Evolutionary conservation across 441 rosid species (phyloP).

Genomic region (Croton laevigatus): DNA sequence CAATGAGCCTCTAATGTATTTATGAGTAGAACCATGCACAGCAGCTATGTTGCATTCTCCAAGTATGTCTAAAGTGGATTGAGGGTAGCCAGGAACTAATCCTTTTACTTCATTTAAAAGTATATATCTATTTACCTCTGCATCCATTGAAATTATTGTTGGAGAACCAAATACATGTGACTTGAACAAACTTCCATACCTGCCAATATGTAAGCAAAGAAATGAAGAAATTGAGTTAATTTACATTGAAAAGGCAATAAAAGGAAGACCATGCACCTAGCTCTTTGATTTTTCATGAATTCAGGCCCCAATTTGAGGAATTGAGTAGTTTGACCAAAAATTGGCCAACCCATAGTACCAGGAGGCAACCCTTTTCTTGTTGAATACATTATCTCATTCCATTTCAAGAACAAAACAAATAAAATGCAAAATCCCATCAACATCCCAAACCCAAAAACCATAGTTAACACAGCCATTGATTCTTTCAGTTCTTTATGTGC

Average conservation of each 20-base stretch:
- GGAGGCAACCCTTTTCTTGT: constrained; percentile 71
- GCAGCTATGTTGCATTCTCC: constrained; percentile 79
- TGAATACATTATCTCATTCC: constrained; percentile 67
- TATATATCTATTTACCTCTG: constrained; percentile 67
- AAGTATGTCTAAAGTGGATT: constrained; percentile 70
- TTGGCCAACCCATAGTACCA: constrained; percentile 91
- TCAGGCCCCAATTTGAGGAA: constrained; percentile 76
- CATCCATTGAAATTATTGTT: constrained; percentile 76
- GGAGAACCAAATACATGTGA: constrained; percentile 79
- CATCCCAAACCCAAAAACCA: constrained; percentile 14
- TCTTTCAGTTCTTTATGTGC: constrained; percentile 2
- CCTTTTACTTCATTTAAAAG: constrained; percentile 74
- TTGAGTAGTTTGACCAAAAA: constrained; percentile 75
- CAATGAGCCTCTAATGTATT: constrained; percentile 66
- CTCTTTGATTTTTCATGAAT: constrained; percentile 66
- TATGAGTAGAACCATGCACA: constrained; percentile 65
- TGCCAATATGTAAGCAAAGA: constrained; percentile 19
- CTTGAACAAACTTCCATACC: constrained; percentile 74
- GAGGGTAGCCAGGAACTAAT: constrained; percentile 85
- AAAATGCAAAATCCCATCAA: constrained; percentile 24
- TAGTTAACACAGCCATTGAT: constrained; percentile 30
- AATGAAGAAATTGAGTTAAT: background rate
- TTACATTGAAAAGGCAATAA: background rate
- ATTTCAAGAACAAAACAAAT: constrained; percentile 48
- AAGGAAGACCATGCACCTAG: constrained; percentile 35